A percentile compares a stretch with the other conserved stretches of the same genome.
Conservation (phyloP, 345 rosid species). For the Populus davidiana region DNA sequence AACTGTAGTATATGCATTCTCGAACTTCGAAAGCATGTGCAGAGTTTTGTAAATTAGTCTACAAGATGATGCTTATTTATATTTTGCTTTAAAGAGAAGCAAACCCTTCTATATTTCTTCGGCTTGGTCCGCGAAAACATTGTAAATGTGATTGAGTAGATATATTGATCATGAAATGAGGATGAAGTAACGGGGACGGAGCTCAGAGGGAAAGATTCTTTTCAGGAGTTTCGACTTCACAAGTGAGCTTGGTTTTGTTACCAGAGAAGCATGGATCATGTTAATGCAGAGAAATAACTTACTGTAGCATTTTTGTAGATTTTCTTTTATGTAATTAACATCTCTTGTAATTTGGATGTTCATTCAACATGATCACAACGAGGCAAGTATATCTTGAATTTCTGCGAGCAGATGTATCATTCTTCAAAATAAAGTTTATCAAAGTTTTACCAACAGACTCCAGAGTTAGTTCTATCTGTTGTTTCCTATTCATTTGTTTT, state of each 20-base stretch:
- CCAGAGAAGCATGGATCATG: neutral
- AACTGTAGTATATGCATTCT: conserved; percentile 14
- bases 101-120: conserved; percentile 1
- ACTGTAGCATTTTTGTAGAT: neutral
- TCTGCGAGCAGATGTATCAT: neutral
- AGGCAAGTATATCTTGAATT: neutral
- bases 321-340: neutral
- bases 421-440: neutral
- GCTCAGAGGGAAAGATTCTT: neutral
- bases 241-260: neutral
- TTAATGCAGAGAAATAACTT: neutral
- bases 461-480: neutral
- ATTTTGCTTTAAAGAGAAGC: conserved; percentile 20
- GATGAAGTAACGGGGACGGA: neutral
- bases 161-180: neutral
- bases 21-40: conserved; percentile 5
- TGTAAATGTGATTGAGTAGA: neutral
- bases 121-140: neutral
- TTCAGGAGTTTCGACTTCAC: neutral
- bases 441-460: neutral
- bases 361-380: neutral
- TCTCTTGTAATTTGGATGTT: neutral
- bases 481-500: neutral
- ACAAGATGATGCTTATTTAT: neutral
- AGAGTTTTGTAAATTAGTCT: conserved; percentile 22